Conservation (phyloP, 495 filamentous ascomycete species). For the Lasiosphaeria ovina region DNA sequence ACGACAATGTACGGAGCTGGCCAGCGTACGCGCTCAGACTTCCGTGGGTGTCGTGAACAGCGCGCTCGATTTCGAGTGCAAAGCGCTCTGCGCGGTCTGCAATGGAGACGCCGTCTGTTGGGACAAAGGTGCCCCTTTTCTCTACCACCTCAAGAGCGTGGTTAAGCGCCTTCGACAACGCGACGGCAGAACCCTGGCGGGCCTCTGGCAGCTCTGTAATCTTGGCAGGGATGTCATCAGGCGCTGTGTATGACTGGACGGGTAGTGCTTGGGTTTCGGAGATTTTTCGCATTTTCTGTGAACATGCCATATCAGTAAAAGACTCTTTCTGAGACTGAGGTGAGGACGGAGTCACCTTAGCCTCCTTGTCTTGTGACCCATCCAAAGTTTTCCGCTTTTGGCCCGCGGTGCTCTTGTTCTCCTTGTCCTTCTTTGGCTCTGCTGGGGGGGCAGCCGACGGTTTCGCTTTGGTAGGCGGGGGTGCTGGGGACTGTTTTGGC, state of each 20-base stretch:
- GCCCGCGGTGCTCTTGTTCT: constrained; percentile 24
- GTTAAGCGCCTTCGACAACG: constrained; percentile 43
- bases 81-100: constrained; percentile 43
- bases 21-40: constrained; percentile 39
- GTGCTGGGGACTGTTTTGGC: constrained; percentile 1
- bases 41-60: constrained; percentile 47
- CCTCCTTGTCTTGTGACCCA: constrained; percentile 38
- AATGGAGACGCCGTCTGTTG: constrained; percentile 36
- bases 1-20: constrained; percentile 57
- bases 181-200: constrained; percentile 43
- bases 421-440: constrained; percentile 40
- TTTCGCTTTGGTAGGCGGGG: neutral
- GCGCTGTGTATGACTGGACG: constrained; percentile 35
- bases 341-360: constrained; percentile 26
- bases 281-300: constrained; percentile 53
- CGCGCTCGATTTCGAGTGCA: constrained; percentile 69
- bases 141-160: constrained; percentile 40
- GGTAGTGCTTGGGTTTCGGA: constrained; percentile 41
- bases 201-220: constrained; percentile 41
- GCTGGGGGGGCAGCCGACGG: constrained; percentile 20
- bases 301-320: neutral
- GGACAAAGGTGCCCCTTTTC: constrained; percentile 39
- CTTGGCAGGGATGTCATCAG: constrained; percentile 37
- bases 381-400: constrained; percentile 48
- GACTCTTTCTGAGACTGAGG: neutral